phyloP scores from a whole-genome alignment of 1,139 yeast species.

The Pichia inconspicua region DNA sequence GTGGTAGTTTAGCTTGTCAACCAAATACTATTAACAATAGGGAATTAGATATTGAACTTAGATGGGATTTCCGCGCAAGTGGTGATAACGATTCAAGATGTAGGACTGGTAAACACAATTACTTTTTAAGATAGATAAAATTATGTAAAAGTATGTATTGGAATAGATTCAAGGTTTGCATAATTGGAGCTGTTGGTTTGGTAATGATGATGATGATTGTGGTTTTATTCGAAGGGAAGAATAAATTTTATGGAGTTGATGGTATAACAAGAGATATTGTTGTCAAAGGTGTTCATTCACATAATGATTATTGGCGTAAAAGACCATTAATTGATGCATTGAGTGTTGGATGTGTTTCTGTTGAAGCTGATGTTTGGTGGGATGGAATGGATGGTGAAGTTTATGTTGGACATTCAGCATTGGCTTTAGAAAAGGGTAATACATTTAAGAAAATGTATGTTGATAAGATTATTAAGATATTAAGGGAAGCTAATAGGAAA shows the following conservation, averaged over 20 bases:
- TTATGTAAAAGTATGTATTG: not conserved
- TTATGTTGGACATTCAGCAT: slow-evolving; percentile 62
- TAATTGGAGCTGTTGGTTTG: not conserved
- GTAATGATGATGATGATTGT: not conserved
- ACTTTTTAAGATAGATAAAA: slow-evolving; percentile 48
- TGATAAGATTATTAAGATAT: slow-evolving; percentile 41
- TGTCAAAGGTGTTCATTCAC: slow-evolving; percentile 46
- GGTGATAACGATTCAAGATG: slow-evolving; percentile 46
- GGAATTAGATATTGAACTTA: slow-evolving; percentile 65
- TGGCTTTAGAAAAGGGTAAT: slow-evolving; percentile 35
- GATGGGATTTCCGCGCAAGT: slow-evolving; percentile 51
- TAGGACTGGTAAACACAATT: slow-evolving; percentile 49
- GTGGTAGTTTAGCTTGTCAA: slow-evolving; percentile 63
- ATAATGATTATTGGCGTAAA: slow-evolving; percentile 68
- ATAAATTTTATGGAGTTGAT: slow-evolving; percentile 4
- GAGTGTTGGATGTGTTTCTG: slow-evolving; percentile 48
- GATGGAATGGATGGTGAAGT: slow-evolving; percentile 30
- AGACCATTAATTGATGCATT: slow-evolving; percentile 59
- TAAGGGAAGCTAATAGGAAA: slow-evolving; percentile 30
- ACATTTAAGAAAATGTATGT: slow-evolving; percentile 49
- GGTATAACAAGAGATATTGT: slow-evolving; percentile 20
- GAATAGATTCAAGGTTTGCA: not conserved
- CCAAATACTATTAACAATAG: slow-evolving; percentile 80
- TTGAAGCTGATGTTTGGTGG: slow-evolving; percentile 69
- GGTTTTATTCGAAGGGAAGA: not conserved